Base-by-base conservation (phyloP, 139 green algal genomes). In the Chlamydomonas schloesseri region DNA sequence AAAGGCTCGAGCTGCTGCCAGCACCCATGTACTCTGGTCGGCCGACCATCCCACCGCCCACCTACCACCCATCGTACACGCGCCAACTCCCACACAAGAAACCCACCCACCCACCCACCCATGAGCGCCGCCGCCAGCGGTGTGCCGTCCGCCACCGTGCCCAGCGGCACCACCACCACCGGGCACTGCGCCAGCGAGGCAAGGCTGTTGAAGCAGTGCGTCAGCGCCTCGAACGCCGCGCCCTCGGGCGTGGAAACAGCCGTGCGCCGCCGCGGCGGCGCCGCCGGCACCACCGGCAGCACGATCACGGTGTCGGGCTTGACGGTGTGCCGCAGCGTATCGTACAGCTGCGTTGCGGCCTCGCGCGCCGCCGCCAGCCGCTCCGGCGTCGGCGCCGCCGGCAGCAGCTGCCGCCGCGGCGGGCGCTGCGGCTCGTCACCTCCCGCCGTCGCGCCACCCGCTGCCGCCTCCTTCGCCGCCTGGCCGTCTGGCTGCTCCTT, bases 271-370 rank as follows among this genome's bases (percentile, higher is more conserved):
- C n/a, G 31, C 69, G 72, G 53, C 34, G 81, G 81, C 33, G 81
- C 81, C 36, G 69, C 58, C 53, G 92, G 92, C n/a, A 93, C 67
- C 17, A 76, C 84, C 0, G 92, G 92, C n/a, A 92, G 47, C 14
- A 95, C 90, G 71, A 93, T 89, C n/a, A 95, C 71, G 21, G 91
- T 91, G 74, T 95, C 92, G 10, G 83, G 60, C 84, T 93, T 93
- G 9, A 95, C 87, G 0, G 90, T 91, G 46, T 69, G 55, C 0
- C 87, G 81, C n/a, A 95, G 55, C 24, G 89, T 81, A 14, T 93
- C 90, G 37, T 73, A 79, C 69, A 94, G 71, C 79, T 93, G 77
- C 29, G 47, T 58, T 1, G 85, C 84, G 29, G 91, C 67, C 31
- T 81, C 67, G 36, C 75, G 47, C 6, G 85, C 84, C 47, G 58